Percentiles rank a stretch among this genome's conserved stretches.
These are phyloP conservation scores for Setaria italica DNA, from an alignment of 202 grass and related monocot species.

Conservation along the genomic window DNA sequence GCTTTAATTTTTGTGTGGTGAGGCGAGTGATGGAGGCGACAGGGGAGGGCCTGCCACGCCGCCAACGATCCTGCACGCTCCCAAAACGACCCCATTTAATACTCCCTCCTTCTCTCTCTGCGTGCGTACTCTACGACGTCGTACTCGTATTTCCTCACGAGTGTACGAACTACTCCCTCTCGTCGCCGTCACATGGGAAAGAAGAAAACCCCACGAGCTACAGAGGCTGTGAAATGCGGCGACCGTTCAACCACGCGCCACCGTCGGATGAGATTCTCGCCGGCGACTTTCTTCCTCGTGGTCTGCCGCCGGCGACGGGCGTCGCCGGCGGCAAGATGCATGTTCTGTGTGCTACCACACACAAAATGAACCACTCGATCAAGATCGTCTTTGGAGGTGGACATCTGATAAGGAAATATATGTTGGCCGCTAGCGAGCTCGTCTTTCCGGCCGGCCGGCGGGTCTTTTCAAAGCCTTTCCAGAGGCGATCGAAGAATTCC, in stretches of 20 bases:
- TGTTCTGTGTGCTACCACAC: no score
- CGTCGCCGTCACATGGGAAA: neutral
- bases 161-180: neutral
- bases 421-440: neutral
- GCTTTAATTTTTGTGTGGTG: constrained; percentile 45
- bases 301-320: no score
- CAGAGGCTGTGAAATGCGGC: neutral
- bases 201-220: neutral
- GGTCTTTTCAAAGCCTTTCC: constrained; percentile 18
- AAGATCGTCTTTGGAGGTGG: neutral
- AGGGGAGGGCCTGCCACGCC: constrained; percentile 63
- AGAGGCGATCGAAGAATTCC: neutral
- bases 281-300: no score
- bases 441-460: neutral
- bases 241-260: neutral
- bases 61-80: constrained; percentile 67
- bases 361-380: no score
- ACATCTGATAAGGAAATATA: neutral
- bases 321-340: no score
- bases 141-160: constrained; percentile 11
- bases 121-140: neutral
- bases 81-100: constrained; percentile 40
- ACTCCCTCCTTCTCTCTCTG: constrained; percentile 17
- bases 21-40: constrained; percentile 46
- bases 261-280: neutral